Conservation (phyloP, 306 rosid species). For the Erythrophleum fordii region DNA sequence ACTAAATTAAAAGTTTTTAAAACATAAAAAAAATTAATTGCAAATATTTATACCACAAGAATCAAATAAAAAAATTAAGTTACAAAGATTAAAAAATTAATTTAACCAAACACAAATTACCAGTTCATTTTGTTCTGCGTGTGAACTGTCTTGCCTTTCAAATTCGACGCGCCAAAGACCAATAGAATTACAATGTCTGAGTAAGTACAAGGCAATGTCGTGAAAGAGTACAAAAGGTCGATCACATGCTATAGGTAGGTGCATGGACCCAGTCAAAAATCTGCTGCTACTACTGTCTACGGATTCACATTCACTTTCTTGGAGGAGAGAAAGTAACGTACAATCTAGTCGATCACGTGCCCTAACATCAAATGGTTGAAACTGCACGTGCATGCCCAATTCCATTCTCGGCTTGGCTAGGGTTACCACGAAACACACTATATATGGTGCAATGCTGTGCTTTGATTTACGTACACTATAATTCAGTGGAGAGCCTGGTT, state of each 20-base stretch:
- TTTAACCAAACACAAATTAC: no score
- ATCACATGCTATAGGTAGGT: slow-evolving; percentile 29
- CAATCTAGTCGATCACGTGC: not conserved
- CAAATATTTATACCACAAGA: no score
- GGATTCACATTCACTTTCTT: not conserved
- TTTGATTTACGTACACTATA: not conserved
- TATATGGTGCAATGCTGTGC: not conserved
- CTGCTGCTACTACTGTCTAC: not conserved
- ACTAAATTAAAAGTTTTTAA: no score
- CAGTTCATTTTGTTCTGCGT: not conserved
- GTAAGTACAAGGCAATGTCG: not conserved
- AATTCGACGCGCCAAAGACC: not conserved
- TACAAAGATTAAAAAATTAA: no score
- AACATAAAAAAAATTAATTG: no score
- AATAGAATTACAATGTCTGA: not conserved
- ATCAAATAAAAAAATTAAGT: not conserved
- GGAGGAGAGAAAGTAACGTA: slow-evolving; percentile 6
- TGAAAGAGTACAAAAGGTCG: not conserved
- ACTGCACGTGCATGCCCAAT: not conserved
- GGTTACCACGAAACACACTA: no score
- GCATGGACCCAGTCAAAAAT: slow-evolving; percentile 23
- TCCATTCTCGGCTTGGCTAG: not conserved
- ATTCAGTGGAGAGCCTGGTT: slow-evolving; percentile 38
- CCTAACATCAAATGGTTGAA: not conserved
- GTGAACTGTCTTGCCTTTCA: not conserved